A percentile compares a stretch with the other conserved stretches of the same genome.
Conservation (phyloP, 495 filamentous ascomycete species). For the Pyrenopolyporus hunteri region DNA sequence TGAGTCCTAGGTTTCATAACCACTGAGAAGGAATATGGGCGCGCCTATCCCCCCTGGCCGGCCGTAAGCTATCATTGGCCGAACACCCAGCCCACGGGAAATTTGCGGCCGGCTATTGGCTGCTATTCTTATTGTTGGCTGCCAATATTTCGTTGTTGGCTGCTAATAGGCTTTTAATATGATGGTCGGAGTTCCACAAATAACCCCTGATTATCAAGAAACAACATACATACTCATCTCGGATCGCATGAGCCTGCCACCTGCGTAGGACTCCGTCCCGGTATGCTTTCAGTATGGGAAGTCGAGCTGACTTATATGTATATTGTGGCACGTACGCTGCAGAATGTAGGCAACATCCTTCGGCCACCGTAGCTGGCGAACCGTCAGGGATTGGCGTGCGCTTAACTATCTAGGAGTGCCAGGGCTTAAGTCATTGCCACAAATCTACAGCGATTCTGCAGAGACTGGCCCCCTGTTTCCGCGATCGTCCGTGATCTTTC, state of each 20-base stretch:
- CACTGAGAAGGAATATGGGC: background rate
- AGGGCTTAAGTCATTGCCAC: background rate
- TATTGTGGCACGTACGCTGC: too few species aligned
- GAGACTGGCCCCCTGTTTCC: background rate
- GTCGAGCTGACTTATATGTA: background rate
- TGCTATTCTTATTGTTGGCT: background rate
- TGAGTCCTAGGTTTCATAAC: background rate
- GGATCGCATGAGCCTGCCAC: background rate
- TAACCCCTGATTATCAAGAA: background rate
- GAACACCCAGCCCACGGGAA: background rate
- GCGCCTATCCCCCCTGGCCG: background rate
- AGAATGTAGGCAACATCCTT: too few species aligned
- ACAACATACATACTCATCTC: background rate
- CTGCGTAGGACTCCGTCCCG: background rate
- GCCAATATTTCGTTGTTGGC: background rate
- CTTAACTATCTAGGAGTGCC: too few species aligned
- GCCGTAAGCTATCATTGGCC: background rate
- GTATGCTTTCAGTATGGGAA: background rate
- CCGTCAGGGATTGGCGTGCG: background rate
- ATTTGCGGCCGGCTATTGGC: background rate
- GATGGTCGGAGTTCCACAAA: background rate
- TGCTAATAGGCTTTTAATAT: background rate
- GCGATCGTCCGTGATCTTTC: background rate
- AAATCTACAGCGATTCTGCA: background rate
- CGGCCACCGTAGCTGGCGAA: background rate